These are phyloP conservation scores for Piloderma croceum DNA, from an alignment of 768 basidiomycete species.

Conservation along the genomic window DNA sequence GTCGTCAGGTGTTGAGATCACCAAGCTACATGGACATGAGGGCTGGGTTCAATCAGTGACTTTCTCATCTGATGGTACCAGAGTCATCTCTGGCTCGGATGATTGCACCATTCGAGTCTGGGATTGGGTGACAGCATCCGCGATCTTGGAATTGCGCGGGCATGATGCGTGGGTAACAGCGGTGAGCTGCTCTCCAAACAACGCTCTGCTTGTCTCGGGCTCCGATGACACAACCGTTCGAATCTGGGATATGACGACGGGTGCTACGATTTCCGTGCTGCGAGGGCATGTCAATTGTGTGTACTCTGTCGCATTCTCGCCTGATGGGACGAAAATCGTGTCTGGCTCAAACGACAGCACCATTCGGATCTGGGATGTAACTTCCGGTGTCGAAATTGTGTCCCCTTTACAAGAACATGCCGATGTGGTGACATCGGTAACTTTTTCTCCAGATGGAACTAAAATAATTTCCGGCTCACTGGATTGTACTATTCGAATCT, in stretches of 20 bases:
- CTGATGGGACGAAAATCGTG: slow-evolving; percentile 37
- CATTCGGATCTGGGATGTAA: slow-evolving; percentile 13
- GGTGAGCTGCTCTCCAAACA: slow-evolving; percentile 3
- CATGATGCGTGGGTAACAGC: not conserved
- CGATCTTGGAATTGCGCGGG: not conserved
- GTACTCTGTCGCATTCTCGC: slow-evolving; percentile 25
- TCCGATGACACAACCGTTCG: slow-evolving; percentile 25
- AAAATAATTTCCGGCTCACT: slow-evolving; percentile 1
- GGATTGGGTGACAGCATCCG: slow-evolving; percentile 1
- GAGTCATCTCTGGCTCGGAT: slow-evolving; percentile 24
- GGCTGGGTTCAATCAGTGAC: slow-evolving; percentile 2
- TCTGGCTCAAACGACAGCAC: slow-evolving; percentile 33
- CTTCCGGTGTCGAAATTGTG: slow-evolving; percentile 20
- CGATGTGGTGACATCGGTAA: not conserved
- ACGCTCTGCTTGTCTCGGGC: slow-evolving; percentile 17
- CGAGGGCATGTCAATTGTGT: not conserved
- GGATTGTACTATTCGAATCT: slow-evolving; percentile 5
- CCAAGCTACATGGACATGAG: not conserved
- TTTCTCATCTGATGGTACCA: slow-evolving; percentile 4
- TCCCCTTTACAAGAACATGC: slow-evolving; percentile 2
- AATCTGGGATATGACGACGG: slow-evolving; percentile 7
- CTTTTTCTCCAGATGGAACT: slow-evolving; percentile 7
- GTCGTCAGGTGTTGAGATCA: not conserved
- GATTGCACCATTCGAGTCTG: slow-evolving; percentile 21
- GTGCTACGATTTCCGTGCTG: not conserved